Evolutionary conservation across 768 basidiomycete genomes (phyloP).

Genomic region (Goffeauzyma gilvescens): DNA sequence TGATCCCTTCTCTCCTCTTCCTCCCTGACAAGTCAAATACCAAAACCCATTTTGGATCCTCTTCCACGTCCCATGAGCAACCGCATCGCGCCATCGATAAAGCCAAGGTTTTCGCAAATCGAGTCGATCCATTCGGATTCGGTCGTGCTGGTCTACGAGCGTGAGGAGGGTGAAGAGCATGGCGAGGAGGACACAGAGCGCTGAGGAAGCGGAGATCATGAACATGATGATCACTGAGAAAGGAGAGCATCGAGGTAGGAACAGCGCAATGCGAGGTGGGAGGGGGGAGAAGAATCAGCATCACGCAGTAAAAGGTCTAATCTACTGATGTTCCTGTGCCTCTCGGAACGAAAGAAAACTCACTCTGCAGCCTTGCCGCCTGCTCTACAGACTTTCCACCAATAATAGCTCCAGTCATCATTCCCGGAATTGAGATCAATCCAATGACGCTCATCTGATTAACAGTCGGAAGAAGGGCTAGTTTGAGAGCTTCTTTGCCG

Average conservation of each 20-base stretch:
- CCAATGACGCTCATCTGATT: slow-evolving; percentile 53
- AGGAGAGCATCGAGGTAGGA: neutral
- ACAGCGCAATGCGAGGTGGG: neutral
- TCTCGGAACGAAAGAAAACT: slow-evolving; percentile 4
- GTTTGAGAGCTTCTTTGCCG: slow-evolving; percentile 54
- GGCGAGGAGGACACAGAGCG: slow-evolving; percentile 48
- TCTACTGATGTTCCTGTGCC: too few relatives aligned
- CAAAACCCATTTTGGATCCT: slow-evolving; percentile 14
- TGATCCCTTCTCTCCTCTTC: slow-evolving; percentile 7
- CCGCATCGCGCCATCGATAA: slow-evolving; percentile 20
- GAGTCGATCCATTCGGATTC: slow-evolving; percentile 30
- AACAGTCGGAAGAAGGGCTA: slow-evolving; percentile 61
- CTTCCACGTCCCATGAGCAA: slow-evolving; percentile 14
- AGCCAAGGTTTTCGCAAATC: slow-evolving; percentile 22
- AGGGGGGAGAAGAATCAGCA: neutral
- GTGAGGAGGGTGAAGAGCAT: slow-evolving; percentile 45
- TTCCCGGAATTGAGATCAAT: slow-evolving; percentile 39
- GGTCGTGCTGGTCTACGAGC: slow-evolving; percentile 41
- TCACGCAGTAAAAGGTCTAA: neutral
- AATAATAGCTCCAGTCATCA: slow-evolving; percentile 83
- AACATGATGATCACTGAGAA: slow-evolving; percentile 87
- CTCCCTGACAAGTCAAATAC: neutral
- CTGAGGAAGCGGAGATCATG: slow-evolving; percentile 64
- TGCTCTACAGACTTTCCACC: slow-evolving; percentile 69
- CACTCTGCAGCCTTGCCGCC: slow-evolving; percentile 61